Evolutionary conservation across 805 yeast species (phyloP).

Genomic region (Ogataea pini): DNA sequence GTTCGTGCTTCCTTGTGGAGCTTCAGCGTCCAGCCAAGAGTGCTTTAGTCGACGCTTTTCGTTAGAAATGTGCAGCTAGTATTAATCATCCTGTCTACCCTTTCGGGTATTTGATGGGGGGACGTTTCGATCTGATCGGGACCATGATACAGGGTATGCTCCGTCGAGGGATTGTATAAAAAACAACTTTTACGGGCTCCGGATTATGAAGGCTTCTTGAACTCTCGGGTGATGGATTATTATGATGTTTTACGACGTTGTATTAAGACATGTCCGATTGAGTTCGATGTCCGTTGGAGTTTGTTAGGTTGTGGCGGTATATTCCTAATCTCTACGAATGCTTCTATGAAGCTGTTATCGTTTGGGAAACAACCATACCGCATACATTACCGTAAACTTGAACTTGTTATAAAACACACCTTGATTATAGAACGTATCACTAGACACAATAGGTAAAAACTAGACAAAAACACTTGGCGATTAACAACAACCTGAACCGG

Average conservation of each 20-base stretch:
- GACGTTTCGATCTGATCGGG: constrained; percentile 14
- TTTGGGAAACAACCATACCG: constrained; percentile 99
- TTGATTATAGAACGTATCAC: neutral
- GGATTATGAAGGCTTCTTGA: constrained; percentile 47
- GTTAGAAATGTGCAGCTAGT: constrained; percentile 37
- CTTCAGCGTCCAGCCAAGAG: constrained; percentile 30
- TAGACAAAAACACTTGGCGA: no score
- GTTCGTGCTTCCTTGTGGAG: constrained; percentile 26
- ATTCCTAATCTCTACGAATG: constrained; percentile 99
- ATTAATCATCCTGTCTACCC: constrained; percentile 31
- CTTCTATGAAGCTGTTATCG: constrained; percentile 83
- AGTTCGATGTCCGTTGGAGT: constrained; percentile 62
- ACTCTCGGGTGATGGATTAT: constrained; percentile 47
- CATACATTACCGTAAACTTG: no score
- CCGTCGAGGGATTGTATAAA: constrained; percentile 95
- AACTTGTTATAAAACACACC: no score
- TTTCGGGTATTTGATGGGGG: constrained; percentile 33
- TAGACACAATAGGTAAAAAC: neutral
- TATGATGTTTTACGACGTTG: constrained; percentile 27
- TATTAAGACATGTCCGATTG: constrained; percentile 41
- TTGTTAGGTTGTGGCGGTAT: constrained; percentile 73
- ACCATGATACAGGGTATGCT: constrained; percentile 78
- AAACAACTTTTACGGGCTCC: constrained; percentile 37
- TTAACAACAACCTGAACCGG: constrained; percentile 34
- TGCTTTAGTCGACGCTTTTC: constrained; percentile 37